Evolutionary conservation across 2,329 filamentous ascomycete genomes (phyloP).

Genomic region (Endocalyx cinctus): DNA sequence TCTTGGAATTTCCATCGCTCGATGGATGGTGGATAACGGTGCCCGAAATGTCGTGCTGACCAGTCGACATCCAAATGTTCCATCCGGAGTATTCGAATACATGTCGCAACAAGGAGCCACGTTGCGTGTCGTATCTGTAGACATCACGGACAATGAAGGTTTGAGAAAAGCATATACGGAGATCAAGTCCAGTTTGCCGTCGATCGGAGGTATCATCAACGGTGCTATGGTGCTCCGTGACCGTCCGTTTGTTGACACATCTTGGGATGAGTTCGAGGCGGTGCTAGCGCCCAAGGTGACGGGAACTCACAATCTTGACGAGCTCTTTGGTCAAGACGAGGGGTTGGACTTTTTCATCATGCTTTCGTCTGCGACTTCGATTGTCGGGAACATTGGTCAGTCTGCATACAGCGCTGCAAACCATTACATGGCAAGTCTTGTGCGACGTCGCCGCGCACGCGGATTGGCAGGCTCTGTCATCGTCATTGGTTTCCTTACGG

Average conservation of each 20-base stretch:
- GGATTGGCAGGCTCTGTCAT: background rate
- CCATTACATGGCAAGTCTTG: conserved; percentile 7
- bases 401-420: conserved; percentile 19
- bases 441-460: background rate
- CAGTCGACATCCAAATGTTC: too few relatives aligned
- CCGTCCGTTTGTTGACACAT: conserved; percentile 31
- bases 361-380: conserved; percentile 17
- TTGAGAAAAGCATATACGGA: background rate
- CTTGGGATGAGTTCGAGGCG: conserved; percentile 29
- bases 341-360: conserved; percentile 16
- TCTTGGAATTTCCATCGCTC: too few relatives aligned
- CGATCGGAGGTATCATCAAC: background rate
- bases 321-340: conserved; percentile 6
- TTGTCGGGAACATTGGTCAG: conserved; percentile 18
- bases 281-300: conserved; percentile 34
- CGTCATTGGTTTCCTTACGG: background rate
- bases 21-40: too few relatives aligned
- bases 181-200: conserved; percentile 3
- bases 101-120: background rate
- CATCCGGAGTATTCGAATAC: background rate
- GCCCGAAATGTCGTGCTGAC: too few relatives aligned
- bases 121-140: background rate
- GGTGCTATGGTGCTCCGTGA: conserved; percentile 14
- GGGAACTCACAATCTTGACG: conserved; percentile 40
- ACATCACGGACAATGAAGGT: background rate